Conservation (phyloP, 2,329 filamentous ascomycete genomes). For the Clarireedia monteithiana region DNA sequence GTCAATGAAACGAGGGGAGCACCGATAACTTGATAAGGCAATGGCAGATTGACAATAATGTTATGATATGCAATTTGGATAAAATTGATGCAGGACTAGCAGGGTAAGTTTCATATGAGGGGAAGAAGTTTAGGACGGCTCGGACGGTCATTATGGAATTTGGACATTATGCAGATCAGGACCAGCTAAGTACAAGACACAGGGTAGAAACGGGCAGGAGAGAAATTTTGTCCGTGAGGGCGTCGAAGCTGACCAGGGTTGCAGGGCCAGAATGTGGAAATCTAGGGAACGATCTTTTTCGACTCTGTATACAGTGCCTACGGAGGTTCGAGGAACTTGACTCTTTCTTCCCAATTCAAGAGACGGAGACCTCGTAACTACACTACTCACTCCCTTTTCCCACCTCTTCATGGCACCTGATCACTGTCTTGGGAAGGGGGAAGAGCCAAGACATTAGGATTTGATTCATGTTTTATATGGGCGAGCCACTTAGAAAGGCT, state of each 20-base stretch:
- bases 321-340: too few relatives aligned
- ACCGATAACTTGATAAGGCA: slow-evolving; percentile 1
- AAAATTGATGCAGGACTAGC: slow-evolving; percentile 6
- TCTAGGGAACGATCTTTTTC: too few relatives aligned
- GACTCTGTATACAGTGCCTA: too few relatives aligned
- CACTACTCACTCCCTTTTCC: too few relatives aligned
- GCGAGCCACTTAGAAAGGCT: neutral
- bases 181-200: too few relatives aligned
- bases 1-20: neutral
- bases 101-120: neutral
- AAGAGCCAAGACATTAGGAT: slow-evolving; percentile 6
- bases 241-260: slow-evolving; percentile 2
- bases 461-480: slow-evolving; percentile 1
- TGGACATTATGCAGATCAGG: too few relatives aligned
- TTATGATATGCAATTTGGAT: slow-evolving; percentile 3
- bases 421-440: neutral
- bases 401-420: neutral
- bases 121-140: neutral
- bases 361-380: too few relatives aligned
- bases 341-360: too few relatives aligned
- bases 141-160: too few relatives aligned
- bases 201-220: too few relatives aligned
- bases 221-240: slow-evolving; percentile 7
- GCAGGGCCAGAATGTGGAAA: too few relatives aligned
- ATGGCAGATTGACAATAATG: neutral